Percentiles rank a stretch among this genome's conserved stretches.
These are phyloP conservation scores for Cokeromyces recurvatus DNA, from an alignment of 371 early-diverging fungal genomes.

Conservation along the genomic window DNA sequence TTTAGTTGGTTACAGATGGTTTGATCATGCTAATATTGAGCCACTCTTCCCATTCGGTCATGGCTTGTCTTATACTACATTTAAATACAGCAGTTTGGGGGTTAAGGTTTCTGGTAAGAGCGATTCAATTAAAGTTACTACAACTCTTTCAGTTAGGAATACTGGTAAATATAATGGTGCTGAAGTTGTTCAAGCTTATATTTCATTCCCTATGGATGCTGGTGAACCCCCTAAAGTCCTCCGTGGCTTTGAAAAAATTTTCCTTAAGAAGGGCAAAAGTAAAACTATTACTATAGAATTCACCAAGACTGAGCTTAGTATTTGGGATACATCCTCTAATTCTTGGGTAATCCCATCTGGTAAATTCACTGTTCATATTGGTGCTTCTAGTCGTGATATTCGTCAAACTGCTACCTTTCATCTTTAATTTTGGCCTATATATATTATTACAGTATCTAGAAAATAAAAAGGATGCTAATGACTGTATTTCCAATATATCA, in stretches of 20 bases:
- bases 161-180: constrained; percentile 46
- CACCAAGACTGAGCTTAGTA: constrained; percentile 31
- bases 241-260: constrained; percentile 52
- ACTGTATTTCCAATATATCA: too few species aligned
- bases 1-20: constrained; percentile 52
- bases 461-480: too few species aligned
- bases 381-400: constrained; percentile 51
- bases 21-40: constrained; percentile 38
- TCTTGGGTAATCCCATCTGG: constrained; percentile 45
- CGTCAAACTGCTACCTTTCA: constrained; percentile 19
- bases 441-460: too few species aligned
- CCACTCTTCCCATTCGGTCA: constrained; percentile 57
- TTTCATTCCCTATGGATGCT: constrained; percentile 44
- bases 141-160: constrained; percentile 34
- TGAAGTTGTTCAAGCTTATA: constrained; percentile 56
- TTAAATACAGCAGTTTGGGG: constrained; percentile 37
- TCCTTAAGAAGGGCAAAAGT: constrained; percentile 21
- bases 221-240: constrained; percentile 50
- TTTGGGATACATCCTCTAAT: constrained; percentile 33
- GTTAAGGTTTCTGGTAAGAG: constrained; percentile 2
- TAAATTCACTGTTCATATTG: constrained; percentile 39
- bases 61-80: constrained; percentile 63
- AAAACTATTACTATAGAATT: constrained; percentile 34
- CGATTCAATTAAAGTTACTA: constrained; percentile 19
- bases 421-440: neutral